These are phyloP conservation scores for Malus domestica DNA, from an alignment of 306 rosid species.

Conservation along the genomic window DNA sequence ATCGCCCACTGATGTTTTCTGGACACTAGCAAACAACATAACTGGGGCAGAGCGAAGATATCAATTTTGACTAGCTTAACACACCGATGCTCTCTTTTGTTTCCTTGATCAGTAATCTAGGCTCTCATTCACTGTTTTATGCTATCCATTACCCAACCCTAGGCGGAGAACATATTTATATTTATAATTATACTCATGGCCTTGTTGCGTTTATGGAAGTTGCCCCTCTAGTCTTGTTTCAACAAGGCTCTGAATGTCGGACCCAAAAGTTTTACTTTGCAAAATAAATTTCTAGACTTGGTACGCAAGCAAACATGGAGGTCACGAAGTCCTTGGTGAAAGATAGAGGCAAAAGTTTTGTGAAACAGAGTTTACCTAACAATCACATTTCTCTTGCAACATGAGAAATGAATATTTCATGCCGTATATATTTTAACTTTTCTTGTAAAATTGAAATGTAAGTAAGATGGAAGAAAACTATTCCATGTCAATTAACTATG, in stretches of 20 bases:
- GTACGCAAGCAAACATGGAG: too few species aligned
- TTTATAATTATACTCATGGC: background rate
- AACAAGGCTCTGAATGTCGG: background rate
- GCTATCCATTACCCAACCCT: background rate
- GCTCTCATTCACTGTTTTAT: background rate
- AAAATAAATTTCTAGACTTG: too few species aligned
- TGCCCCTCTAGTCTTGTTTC: background rate
- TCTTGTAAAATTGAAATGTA: too few species aligned
- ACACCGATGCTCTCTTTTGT: slow-evolving; percentile 47
- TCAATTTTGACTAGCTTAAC: slow-evolving; percentile 1
- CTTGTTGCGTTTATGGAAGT: background rate
- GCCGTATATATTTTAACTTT: too few species aligned
- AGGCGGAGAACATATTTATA: background rate
- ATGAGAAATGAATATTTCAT: too few species aligned
- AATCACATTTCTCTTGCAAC: too few species aligned
- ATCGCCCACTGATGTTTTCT: slow-evolving; percentile 8
- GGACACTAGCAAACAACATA: slow-evolving; percentile 24
- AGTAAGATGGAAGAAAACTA: too few species aligned
- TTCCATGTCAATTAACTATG: too few species aligned
- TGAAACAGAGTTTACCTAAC: too few species aligned
- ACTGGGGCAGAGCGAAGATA: background rate
- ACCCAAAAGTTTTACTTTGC: background rate
- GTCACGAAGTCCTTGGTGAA: background rate
- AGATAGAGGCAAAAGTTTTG: too few species aligned
- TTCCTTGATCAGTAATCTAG: background rate